These are phyloP conservation scores for Bipolaris zeicola DNA, from an alignment of 2,329 filamentous ascomycete species.

Conservation along the genomic window DNA sequence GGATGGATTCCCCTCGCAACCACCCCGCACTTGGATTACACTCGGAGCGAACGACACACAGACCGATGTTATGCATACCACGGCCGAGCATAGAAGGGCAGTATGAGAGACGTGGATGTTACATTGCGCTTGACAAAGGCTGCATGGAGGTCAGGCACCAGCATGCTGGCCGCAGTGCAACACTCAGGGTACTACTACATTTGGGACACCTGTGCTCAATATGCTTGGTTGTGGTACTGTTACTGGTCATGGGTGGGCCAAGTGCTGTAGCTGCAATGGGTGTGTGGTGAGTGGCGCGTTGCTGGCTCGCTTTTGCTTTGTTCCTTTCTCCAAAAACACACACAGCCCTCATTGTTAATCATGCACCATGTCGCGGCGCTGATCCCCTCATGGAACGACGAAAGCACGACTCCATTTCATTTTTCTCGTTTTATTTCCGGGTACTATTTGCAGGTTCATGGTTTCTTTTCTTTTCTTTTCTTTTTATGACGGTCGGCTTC, in stretches of 20 bases:
- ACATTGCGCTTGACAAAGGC: constrained; percentile 21
- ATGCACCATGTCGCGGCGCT: constrained; percentile 25
- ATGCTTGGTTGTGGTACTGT: constrained; percentile 10
- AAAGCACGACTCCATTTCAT: constrained; percentile 26
- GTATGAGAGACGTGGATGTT: constrained; percentile 14
- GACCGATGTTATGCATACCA: constrained; percentile 21
- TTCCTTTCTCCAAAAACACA: constrained; percentile 1
- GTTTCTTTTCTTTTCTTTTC: constrained; percentile 15
- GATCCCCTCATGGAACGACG: constrained; percentile 31
- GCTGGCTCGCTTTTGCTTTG: constrained; percentile 12
- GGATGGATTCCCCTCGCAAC: neutral
- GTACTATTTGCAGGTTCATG: constrained; percentile 2
- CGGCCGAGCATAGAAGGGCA: constrained; percentile 22
- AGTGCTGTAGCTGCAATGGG: neutral
- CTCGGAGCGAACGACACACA: constrained; percentile 30
- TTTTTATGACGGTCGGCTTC: constrained; percentile 12
- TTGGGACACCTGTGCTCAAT: constrained; percentile 22
- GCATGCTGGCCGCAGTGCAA: constrained; percentile 23
- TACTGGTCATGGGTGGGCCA: constrained; percentile 8
- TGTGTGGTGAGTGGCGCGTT: constrained; percentile 1
- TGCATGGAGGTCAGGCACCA: constrained; percentile 18
- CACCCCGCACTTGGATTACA: constrained; percentile 6
- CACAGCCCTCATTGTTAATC: constrained; percentile 34
- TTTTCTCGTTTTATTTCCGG: neutral
- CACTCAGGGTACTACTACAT: constrained; percentile 26